These are phyloP conservation scores for Arthrobotrys pseudoclavata DNA, from an alignment of 2,329 filamentous ascomycete genomes.

Conservation along the genomic window DNA sequence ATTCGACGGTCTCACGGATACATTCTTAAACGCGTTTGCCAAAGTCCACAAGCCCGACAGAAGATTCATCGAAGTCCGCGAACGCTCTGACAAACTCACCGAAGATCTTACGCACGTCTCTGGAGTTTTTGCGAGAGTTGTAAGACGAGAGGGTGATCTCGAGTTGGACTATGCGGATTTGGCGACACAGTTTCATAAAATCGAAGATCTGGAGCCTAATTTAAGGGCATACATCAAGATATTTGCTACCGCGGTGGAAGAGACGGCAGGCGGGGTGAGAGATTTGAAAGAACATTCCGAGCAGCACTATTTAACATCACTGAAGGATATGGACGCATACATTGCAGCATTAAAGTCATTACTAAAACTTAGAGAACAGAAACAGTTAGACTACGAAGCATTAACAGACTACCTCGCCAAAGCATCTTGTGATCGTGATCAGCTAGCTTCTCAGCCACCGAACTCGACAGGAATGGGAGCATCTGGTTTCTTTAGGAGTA, in stretches of 20 bases:
- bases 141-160: conserved; percentile 86
- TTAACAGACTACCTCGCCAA: conserved; percentile 96
- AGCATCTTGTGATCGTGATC: conserved; percentile 86
- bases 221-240: conserved; percentile 85
- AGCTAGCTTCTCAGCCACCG: conserved; percentile 70
- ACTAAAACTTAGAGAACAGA: conserved; percentile 93
- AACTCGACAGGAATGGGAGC: conserved; percentile 72
- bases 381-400: conserved; percentile 97
- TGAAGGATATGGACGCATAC: conserved; percentile 96
- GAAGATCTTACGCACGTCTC: conserved; percentile 93
- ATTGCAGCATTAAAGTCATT: conserved; percentile 87
- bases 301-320: conserved; percentile 91
- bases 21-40: conserved; percentile 95
- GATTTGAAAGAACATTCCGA: conserved; percentile 91
- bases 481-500: conserved; percentile 87
- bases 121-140: conserved; percentile 93
- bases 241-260: conserved; percentile 87
- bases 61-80: conserved; percentile 92
- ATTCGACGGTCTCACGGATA: conserved; percentile 95
- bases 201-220: conserved; percentile 88
- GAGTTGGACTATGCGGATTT: conserved; percentile 90
- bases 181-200: conserved; percentile 92
- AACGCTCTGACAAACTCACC: conserved; percentile 92
- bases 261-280: conserved; percentile 82
- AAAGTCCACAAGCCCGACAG: conserved; percentile 96